Evolutionary conservation across 495 filamentous ascomycete genomes (phyloP), one percentile per base, ranked within the genome.

Genomic region (Talaromyces wortmannii): DNA sequence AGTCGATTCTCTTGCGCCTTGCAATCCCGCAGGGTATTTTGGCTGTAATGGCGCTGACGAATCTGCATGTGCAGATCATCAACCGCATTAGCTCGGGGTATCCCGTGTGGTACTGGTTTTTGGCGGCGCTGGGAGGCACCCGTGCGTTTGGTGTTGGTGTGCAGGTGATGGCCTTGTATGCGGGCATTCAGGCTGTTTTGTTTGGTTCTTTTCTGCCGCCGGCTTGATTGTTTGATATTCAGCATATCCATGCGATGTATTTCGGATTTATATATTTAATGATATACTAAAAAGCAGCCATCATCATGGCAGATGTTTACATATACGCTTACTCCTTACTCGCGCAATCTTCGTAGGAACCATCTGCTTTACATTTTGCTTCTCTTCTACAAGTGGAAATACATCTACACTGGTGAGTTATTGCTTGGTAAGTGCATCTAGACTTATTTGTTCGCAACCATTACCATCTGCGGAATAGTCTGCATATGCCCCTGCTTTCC

Each of bases 141-240:
- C 53, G 57, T 5, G 42, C 50, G 6, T 60, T 67, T 15, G n/a
- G 57, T 60, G 50, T 70, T 43, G 63, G 78, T 31, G 75, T 87
- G 23, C 78, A 76, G 57, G 86, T 79, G 61, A 90, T 94, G 82
- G 74, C 91, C 31, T 76, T 88, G 62, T 96, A 97, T 71, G 89
- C 82, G 4, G 59, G 87, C 42, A 78, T 96, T 43, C 92, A 97
- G 63, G 89, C 79, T 6, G 86, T 78, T 45, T 72, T 97, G 45
- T 97, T 88, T 74, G 82, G 89, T n/a, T 88, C 84, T n/a, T 97
- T 97, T 64, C 79, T 97, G 36, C 92, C 92, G 12, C 92, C 92
- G n/a, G 92, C 92, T 42, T 90, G 32, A 67, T 55, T 49, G 50
- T 7, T n/a, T 46, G 44, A 46, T 46, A 46, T 13, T 46, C 7